These are phyloP conservation scores for Rutstroemia sp. DNA, from an alignment of 2,329 filamentous ascomycete genomes.

Conservation along the genomic window DNA sequence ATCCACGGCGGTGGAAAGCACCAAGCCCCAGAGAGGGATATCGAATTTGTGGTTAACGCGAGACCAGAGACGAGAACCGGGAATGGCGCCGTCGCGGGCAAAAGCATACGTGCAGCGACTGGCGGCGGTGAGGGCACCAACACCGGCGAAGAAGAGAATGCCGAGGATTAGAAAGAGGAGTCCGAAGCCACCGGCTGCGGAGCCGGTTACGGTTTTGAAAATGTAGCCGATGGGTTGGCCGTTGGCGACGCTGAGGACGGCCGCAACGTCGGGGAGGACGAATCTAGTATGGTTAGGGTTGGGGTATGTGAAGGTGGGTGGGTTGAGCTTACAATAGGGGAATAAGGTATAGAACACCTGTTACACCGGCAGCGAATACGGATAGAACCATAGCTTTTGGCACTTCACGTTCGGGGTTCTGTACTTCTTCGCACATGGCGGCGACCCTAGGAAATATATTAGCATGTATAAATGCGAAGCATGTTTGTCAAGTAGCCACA, in stretches of 20 bases:
- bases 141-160: conserved; percentile 70
- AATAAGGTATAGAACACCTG: conserved; percentile 60
- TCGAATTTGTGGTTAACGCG: conserved; percentile 57
- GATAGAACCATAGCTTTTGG: conserved; percentile 65
- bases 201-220: conserved; percentile 62
- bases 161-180: conserved; percentile 69
- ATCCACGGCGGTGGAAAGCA: conserved; percentile 61
- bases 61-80: conserved; percentile 59
- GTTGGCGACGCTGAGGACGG: conserved; percentile 57
- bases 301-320: not conserved
- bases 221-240: conserved; percentile 69
- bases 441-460: conserved; percentile 64
- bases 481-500: not conserved
- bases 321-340: conserved; percentile 46
- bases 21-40: conserved; percentile 62
- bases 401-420: conserved; percentile 60
- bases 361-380: conserved; percentile 58
- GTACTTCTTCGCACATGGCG: conserved; percentile 66
- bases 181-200: conserved; percentile 60
- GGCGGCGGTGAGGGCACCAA: conserved; percentile 66
- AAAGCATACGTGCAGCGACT: conserved; percentile 71
- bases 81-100: conserved; percentile 67
- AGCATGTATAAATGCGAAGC: conserved; percentile 35
- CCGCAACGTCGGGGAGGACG: conserved; percentile 60
- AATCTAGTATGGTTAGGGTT: conserved; percentile 36